A percentile compares a stretch with the other conserved stretches of the same genome.
Conservation (phyloP, 345 rosid genomes). For the Populus pruinosa region DNA sequence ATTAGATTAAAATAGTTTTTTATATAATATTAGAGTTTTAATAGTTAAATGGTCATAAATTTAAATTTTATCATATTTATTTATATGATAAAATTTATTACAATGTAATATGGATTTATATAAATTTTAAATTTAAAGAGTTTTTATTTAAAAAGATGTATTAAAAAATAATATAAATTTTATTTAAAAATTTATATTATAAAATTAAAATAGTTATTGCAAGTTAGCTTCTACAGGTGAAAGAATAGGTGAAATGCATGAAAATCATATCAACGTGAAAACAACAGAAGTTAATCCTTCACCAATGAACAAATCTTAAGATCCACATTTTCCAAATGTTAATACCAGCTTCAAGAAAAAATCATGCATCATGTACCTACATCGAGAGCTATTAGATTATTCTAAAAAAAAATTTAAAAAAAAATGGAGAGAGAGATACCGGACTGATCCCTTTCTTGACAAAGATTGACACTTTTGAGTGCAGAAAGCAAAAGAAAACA, state of each 20-base stretch:
- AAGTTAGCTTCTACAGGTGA: neutral
- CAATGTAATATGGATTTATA: no score
- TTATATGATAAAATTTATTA: no score
- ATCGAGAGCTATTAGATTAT: no score
- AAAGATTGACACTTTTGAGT: constrained; percentile 6
- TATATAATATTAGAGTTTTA: no score
- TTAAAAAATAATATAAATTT: no score
- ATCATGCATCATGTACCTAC: neutral
- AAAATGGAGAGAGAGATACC: neutral
- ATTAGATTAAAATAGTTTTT: fast-evolving
- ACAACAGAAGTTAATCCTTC: neutral
- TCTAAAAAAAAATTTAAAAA: no score
- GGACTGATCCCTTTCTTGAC: constrained; percentile 9
- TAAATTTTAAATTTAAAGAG: no score
- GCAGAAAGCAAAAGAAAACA: neutral
- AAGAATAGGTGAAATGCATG: neutral
- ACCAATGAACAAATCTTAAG: neutral
- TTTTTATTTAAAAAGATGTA: no score
- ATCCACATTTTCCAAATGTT: neutral
- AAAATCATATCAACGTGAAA: neutral
- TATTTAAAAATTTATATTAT: no score
- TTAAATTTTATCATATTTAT: fast-evolving
- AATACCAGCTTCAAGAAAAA: neutral
- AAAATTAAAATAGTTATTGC: fast-evolving
- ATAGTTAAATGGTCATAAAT: fast-evolving